Conservation (phyloP, 1,284 basidiomycete genomes). For the Sanguinoderma infundibulare region DNA sequence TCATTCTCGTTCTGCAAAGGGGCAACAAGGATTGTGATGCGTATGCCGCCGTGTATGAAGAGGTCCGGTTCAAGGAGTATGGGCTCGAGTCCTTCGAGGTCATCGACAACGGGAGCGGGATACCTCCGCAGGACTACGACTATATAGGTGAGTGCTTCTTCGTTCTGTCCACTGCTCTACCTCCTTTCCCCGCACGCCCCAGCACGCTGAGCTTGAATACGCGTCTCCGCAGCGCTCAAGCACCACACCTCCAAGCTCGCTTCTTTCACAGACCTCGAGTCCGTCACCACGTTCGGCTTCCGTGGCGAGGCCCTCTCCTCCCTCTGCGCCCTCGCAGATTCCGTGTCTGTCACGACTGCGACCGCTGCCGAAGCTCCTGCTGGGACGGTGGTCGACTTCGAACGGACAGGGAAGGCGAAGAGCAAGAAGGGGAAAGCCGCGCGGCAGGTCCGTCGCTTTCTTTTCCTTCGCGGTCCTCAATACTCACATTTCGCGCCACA, state of each 20-base stretch:
- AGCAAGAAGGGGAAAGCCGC: slow-evolving; percentile 64
- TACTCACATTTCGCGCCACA: slow-evolving; percentile 37
- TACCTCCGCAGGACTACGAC: slow-evolving; percentile 78
- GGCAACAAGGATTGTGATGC: no score
- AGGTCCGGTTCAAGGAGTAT: slow-evolving; percentile 90
- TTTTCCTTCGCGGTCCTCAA: not conserved
- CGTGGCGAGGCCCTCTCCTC: slow-evolving; percentile 96
- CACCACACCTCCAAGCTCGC: slow-evolving; percentile 94
- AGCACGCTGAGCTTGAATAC: not conserved
- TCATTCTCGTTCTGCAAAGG: not conserved
- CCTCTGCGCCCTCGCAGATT: slow-evolving; percentile 84
- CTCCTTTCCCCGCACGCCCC: not conserved
- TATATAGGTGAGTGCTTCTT: slow-evolving; percentile 64
- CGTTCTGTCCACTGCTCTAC: not conserved
- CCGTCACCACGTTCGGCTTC: slow-evolving; percentile 91
- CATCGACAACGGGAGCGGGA: slow-evolving; percentile 91
- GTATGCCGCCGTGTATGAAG: slow-evolving; percentile 49
- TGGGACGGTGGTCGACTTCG: slow-evolving; percentile 80
- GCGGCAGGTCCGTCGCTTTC: slow-evolving; percentile 59
- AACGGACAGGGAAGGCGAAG: slow-evolving; percentile 61
- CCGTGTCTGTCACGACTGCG: slow-evolving; percentile 75
- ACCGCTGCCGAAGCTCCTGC: slow-evolving; percentile 75
- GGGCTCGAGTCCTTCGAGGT: slow-evolving; percentile 91
- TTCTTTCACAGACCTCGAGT: slow-evolving; percentile 75
- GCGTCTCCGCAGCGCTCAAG: slow-evolving; percentile 54